phyloP scores from a whole-genome alignment of 2,329 filamentous ascomycete genomes.

The Coleophoma eucalyptorum region DNA sequence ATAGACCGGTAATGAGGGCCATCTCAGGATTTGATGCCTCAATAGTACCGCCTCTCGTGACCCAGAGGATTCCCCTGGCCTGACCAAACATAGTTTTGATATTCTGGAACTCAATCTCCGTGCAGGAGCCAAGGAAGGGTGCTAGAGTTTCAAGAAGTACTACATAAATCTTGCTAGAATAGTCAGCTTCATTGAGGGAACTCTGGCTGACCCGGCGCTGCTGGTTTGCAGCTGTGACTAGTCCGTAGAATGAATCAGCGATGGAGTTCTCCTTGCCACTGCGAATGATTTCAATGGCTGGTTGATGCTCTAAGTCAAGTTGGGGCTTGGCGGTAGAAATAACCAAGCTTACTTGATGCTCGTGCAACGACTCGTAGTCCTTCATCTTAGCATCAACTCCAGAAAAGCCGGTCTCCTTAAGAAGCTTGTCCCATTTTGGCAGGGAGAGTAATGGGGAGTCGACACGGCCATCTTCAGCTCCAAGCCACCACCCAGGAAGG shows the following conservation, averaged over 20 bases:
- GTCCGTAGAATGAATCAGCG: background rate
- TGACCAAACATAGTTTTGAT: background rate
- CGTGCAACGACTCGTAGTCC: background rate
- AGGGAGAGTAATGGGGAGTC: background rate
- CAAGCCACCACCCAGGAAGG: constrained; percentile 1
- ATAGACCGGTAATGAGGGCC: background rate
- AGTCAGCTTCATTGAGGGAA: background rate
- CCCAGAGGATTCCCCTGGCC: constrained; percentile 1
- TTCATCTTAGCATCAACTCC: constrained; percentile 19
- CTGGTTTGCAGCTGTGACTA: background rate
- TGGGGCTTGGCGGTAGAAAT: background rate
- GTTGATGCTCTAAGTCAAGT: background rate
- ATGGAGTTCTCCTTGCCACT: background rate
- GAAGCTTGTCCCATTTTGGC: constrained; percentile 18
- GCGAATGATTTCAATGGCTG: background rate
- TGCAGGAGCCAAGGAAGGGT: constrained; percentile 33
- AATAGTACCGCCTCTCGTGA: constrained; percentile 7
- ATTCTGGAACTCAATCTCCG: constrained; percentile 30
- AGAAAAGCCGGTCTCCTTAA: constrained; percentile 19
- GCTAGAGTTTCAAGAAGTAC: background rate
- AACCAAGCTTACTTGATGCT: background rate
- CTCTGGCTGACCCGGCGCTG: background rate
- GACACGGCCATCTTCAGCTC: background rate
- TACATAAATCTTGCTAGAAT: background rate
- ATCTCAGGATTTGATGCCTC: constrained; percentile 16